A percentile compares a stretch with the other conserved stretches of the same genome.
These are phyloP conservation scores for Colletotrichum orchidophilum DNA, from an alignment of 2,329 filamentous ascomycete genomes.

Conservation along the genomic window DNA sequence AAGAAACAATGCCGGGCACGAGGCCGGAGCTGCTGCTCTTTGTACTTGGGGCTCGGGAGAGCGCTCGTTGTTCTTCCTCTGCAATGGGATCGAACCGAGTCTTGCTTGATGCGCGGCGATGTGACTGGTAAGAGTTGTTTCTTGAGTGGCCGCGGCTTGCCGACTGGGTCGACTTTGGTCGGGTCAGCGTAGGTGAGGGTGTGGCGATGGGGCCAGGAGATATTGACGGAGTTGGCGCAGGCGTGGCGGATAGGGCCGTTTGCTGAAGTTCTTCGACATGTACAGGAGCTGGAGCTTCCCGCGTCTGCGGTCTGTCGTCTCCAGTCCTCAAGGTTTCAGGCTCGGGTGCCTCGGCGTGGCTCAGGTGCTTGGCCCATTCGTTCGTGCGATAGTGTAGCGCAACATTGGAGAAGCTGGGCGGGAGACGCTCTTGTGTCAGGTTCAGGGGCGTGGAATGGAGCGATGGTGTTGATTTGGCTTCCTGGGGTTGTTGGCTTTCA, in stretches of 20 bases:
- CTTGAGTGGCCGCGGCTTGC: slow-evolving; percentile 17
- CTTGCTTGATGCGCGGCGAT: slow-evolving; percentile 20
- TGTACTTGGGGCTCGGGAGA: neutral
- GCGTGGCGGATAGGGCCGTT: slow-evolving; percentile 63
- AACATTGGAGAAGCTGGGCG: slow-evolving; percentile 77
- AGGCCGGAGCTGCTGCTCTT: slow-evolving; percentile 22
- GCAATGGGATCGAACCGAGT: slow-evolving; percentile 25
- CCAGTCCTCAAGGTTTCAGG: slow-evolving; percentile 67
- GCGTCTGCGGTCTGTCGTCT: slow-evolving; percentile 46
- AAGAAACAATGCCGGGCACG: slow-evolving; percentile 34
- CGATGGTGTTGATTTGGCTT: slow-evolving; percentile 53
- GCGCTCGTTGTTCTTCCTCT: neutral
- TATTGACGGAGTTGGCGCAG: slow-evolving; percentile 43
- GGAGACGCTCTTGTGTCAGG: slow-evolving; percentile 70
- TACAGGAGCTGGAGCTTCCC: slow-evolving; percentile 68
- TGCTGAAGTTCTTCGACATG: slow-evolving; percentile 72
- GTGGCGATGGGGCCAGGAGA: slow-evolving; percentile 40
- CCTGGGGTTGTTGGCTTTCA: slow-evolving; percentile 35
- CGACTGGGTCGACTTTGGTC: slow-evolving; percentile 38
- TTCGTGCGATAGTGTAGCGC: slow-evolving; percentile 89
- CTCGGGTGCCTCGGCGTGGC: slow-evolving; percentile 77
- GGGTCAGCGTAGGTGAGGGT: slow-evolving; percentile 36
- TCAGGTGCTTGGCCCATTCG: slow-evolving; percentile 94
- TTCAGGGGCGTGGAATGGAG: slow-evolving; percentile 54
- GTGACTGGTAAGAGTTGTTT: slow-evolving; percentile 33